A percentile compares a stretch with the other conserved stretches of the same genome.
phyloP scores from a whole-genome alignment of 108 stramenopile species.

The Cyclotella cryptica region DNA sequence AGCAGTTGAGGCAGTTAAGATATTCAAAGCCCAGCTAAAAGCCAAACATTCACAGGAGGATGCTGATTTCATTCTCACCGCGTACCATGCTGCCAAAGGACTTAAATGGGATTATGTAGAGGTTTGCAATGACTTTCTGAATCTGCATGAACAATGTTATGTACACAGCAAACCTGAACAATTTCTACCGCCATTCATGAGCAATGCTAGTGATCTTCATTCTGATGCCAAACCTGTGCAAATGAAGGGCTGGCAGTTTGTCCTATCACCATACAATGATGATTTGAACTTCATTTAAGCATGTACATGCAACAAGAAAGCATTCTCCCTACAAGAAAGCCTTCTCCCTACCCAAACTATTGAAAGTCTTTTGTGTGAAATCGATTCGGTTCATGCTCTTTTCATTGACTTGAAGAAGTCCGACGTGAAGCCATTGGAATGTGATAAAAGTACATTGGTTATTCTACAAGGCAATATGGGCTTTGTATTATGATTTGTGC shows the following conservation, averaged over 20 bases:
- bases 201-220: not conserved
- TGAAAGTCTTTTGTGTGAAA: constrained; percentile 8
- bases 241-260: constrained; percentile 33
- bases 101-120: constrained; percentile 51
- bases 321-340: too few species aligned
- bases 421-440: not conserved
- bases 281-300: constrained; percentile 41
- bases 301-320: constrained; percentile 38
- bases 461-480: constrained; percentile 23
- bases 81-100: constrained; percentile 49
- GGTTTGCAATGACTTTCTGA: constrained; percentile 41
- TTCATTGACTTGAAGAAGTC: constrained; percentile 8
- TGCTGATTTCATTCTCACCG: constrained; percentile 48
- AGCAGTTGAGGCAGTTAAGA: constrained; percentile 30
- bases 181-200: not conserved
- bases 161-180: not conserved
- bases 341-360: constrained; percentile 25
- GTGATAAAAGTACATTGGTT: constrained; percentile 18
- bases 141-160: constrained; percentile 11
- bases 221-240: not conserved
- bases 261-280: constrained; percentile 4
- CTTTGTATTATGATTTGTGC: constrained; percentile 32
- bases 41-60: constrained; percentile 32
- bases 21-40: constrained; percentile 30
- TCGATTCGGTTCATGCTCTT: constrained; percentile 28